Conservation (phyloP, 192 early-diverging fungal species). For the Entomortierella lignicola region DNA sequence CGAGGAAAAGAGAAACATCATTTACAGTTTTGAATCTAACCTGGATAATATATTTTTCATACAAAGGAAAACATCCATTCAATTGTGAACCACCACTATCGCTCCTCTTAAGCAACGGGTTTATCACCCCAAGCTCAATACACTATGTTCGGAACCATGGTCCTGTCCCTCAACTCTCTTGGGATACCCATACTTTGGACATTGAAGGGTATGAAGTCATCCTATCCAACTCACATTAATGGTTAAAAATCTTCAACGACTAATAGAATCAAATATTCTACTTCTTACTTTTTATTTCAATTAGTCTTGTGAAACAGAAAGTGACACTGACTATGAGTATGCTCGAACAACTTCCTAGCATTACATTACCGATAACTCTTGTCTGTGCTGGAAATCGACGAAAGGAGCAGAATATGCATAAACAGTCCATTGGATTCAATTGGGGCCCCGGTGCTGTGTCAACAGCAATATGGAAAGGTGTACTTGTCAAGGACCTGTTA, state of each 20-base stretch:
- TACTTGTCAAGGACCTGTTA: slow-evolving; percentile 63
- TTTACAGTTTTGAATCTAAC: too few species aligned
- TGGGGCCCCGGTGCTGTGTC: slow-evolving; percentile 70
- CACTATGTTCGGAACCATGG: slow-evolving; percentile 83
- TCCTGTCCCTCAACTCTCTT: slow-evolving; percentile 65
- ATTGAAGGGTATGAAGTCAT: slow-evolving; percentile 55
- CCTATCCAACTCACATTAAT: background rate
- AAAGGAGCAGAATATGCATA: slow-evolving; percentile 76
- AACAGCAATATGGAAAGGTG: slow-evolving; percentile 72
- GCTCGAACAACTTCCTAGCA: slow-evolving; percentile 53
- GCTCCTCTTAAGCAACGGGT: slow-evolving; percentile 58
- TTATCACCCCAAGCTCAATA: slow-evolving; percentile 67
- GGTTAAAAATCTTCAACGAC: background rate
- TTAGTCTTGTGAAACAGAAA: slow-evolving; percentile 58
- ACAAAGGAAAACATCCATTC: slow-evolving; percentile 66
- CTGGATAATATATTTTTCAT: background rate
- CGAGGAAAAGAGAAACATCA: slow-evolving; percentile 1
- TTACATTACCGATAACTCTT: slow-evolving; percentile 67
- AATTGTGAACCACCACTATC: slow-evolving; percentile 54
- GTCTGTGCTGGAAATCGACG: slow-evolving; percentile 76
- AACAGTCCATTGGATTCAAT: slow-evolving; percentile 70
- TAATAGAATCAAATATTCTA: background rate
- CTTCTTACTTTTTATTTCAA: background rate
- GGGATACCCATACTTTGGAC: slow-evolving; percentile 53
- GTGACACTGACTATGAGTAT: slow-evolving; percentile 66